phyloP scores from a whole-genome alignment of 208 protist genomes.

The Plasmodiophora brassicae region DNA sequence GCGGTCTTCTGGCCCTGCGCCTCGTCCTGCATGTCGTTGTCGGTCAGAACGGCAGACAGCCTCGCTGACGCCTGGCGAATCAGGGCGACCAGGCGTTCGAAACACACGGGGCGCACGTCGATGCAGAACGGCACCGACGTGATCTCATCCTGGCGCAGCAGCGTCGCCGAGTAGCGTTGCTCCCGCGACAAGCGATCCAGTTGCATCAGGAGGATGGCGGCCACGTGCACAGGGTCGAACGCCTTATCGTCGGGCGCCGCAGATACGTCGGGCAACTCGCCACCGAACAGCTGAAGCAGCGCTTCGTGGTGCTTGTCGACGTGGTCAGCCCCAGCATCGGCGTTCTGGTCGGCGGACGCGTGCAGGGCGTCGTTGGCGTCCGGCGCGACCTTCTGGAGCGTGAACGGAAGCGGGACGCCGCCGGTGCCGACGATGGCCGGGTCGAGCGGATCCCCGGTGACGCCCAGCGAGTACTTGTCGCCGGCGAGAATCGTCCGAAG shows the following conservation, averaged over 20 bases:
- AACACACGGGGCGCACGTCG: background rate
- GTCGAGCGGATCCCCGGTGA: background rate
- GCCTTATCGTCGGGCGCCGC: background rate
- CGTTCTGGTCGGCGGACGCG: too few relatives aligned
- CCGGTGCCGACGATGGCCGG: background rate
- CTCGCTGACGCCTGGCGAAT: too few relatives aligned
- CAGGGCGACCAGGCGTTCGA: too few relatives aligned
- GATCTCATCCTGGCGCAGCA: background rate
- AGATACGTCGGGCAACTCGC: background rate
- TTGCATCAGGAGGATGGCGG: background rate
- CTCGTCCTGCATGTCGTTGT: too few relatives aligned
- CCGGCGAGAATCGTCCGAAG: background rate
- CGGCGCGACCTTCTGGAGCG: too few relatives aligned
- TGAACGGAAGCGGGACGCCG: background rate
- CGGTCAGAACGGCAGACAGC: too few relatives aligned
- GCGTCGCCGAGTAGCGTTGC: background rate
- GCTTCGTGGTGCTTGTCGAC: background rate
- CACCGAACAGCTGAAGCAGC: too few relatives aligned
- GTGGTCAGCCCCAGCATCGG: background rate
- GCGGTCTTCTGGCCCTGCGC: too few relatives aligned
- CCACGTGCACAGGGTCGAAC: background rate
- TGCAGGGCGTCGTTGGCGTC: too few relatives aligned
- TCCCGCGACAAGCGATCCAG: background rate
- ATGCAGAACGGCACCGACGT: background rate
- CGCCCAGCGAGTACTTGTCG: conserved; percentile 13